Conservation (phyloP, 495 filamentous ascomycete genomes). For the Platismatia glauca region DNA sequence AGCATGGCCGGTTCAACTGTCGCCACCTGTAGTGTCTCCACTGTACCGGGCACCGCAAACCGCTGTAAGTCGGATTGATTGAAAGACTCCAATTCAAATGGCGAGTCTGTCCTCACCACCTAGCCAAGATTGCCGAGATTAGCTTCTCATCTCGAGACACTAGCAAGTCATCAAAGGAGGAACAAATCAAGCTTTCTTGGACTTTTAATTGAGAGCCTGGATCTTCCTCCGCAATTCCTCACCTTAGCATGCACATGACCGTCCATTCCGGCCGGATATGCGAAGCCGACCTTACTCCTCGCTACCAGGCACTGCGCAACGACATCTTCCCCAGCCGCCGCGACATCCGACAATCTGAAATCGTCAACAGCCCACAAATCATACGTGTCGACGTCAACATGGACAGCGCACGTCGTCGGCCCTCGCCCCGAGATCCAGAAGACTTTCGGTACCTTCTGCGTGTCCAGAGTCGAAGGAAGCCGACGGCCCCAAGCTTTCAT, state of each 20-base stretch:
- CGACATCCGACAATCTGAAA: neutral
- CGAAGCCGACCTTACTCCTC: neutral
- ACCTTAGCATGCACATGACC: neutral
- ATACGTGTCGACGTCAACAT: neutral
- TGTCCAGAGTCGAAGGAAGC: neutral
- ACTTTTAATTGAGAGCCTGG: neutral
- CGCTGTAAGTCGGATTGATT: neutral
- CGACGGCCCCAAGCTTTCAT: slow-evolving; percentile 7
- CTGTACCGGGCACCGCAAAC: neutral
- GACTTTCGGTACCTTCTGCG: slow-evolving; percentile 1
- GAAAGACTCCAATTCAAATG: neutral
- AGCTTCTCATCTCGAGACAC: neutral
- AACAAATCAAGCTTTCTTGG: neutral
- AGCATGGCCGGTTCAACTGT: neutral
- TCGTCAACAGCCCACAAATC: neutral
- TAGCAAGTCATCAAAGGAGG: neutral
- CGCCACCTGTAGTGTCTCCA: neutral
- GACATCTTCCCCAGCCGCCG: neutral
- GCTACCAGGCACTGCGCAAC: neutral
- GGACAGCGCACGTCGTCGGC: neutral
- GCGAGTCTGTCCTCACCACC: neutral
- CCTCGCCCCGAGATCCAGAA: slow-evolving; percentile 5
- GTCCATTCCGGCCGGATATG: neutral
- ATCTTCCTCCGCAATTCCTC: neutral
- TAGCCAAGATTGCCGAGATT: neutral